Conservation (phyloP, 2,329 filamentous ascomycete species). For the Ascochyta viciae-villosae region DNA sequence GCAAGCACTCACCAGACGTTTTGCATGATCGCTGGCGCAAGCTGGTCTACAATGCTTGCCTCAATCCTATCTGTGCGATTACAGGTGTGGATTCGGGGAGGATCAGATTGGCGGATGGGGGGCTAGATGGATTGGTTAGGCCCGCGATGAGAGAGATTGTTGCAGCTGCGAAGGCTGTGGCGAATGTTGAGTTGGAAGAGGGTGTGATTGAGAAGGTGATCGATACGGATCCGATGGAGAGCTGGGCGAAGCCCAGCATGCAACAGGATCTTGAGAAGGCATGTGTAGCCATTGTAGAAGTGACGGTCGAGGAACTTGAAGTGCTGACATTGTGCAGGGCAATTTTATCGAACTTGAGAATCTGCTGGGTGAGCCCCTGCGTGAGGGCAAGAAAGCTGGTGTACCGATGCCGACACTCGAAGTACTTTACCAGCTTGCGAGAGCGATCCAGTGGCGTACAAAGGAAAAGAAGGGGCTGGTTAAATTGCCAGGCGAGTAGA, state of each 20-base stretch:
- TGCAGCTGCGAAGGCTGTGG: constrained; percentile 52
- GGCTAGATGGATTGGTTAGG: constrained; percentile 57
- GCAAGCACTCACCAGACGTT: constrained; percentile 54
- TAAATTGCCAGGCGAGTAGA: constrained; percentile 28
- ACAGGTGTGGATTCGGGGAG: constrained; percentile 60
- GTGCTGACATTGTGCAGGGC: constrained; percentile 44
- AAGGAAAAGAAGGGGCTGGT: constrained; percentile 55
- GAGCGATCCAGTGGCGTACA: constrained; percentile 57
- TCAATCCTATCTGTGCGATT: constrained; percentile 62
- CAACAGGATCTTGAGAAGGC: constrained; percentile 60
- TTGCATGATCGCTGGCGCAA: constrained; percentile 58
- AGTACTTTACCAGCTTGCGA: constrained; percentile 58
- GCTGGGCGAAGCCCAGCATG: constrained; percentile 63
- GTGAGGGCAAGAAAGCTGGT: constrained; percentile 57
- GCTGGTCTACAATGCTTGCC: constrained; percentile 59
- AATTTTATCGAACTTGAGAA: constrained; percentile 65
- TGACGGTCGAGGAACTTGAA: background rate
- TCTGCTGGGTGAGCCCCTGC: constrained; percentile 63
- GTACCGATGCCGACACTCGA: constrained; percentile 60
- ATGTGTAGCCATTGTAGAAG: background rate
- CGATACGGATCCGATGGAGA: constrained; percentile 57
- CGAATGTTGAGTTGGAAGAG: constrained; percentile 53
- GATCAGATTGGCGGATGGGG: constrained; percentile 56
- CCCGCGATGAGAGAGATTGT: constrained; percentile 64
- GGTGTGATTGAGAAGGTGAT: constrained; percentile 57